A percentile compares a stretch with the other conserved stretches of the same genome.
phyloP scores from a whole-genome alignment of 306 rosid genomes.

The Prunus salicina region DNA sequence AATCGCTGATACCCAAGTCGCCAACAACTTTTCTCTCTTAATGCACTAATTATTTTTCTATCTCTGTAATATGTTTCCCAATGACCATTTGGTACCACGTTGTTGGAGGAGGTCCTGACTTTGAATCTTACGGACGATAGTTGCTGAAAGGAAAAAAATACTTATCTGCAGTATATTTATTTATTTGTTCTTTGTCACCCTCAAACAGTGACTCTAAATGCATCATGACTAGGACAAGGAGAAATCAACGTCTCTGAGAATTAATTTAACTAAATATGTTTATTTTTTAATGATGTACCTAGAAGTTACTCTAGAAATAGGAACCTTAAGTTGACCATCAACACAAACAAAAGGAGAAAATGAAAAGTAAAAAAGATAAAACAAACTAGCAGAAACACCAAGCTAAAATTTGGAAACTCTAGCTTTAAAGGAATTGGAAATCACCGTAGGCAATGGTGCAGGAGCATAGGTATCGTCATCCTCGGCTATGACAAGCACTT shows the following conservation, averaged over 20 bases:
- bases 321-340: neutral
- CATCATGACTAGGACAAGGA: neutral
- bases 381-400: conserved; percentile 17
- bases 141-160: neutral
- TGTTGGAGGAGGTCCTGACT: neutral
- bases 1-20: neutral
- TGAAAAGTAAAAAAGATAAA: neutral
- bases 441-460: conserved; percentile 74
- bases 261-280: neutral
- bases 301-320: neutral
- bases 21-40: neutral
- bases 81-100: neutral
- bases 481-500: conserved; percentile 86
- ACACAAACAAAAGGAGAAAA: conserved; percentile 17
- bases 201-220: neutral
- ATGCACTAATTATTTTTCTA: conserved; percentile 1
- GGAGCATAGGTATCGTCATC: conserved; percentile 91
- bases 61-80: neutral
- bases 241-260: conserved; percentile 11
- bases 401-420: conserved; percentile 7
- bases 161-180: neutral
- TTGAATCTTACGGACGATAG: neutral
- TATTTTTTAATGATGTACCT: neutral
- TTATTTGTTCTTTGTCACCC: neutral
- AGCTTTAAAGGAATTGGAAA: conserved; percentile 35